A percentile compares a stretch with the other conserved stretches of the same genome.
Evolutionary conservation across 1,284 basidiomycete species (phyloP).

Genomic region (Exobasidium cylindrosporum): DNA sequence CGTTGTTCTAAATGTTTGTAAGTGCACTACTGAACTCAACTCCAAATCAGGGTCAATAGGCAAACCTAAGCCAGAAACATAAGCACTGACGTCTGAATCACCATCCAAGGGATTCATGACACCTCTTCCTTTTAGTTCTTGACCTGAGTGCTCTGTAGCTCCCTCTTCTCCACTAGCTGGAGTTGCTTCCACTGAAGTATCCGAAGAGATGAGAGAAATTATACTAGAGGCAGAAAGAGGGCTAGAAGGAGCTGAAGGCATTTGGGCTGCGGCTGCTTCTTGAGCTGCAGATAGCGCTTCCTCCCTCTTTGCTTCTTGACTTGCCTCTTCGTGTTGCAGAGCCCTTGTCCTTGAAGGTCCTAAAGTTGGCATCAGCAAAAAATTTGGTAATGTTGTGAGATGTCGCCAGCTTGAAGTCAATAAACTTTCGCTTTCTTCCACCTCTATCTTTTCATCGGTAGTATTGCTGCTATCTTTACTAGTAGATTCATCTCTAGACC

Average conservation of each 20-base stretch:
- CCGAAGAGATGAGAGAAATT: too few species aligned
- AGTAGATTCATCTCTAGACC: constrained; percentile 1
- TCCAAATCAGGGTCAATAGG: constrained; percentile 52
- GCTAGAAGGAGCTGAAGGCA: neutral
- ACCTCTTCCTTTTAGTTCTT: constrained; percentile 1
- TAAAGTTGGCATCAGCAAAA: constrained; percentile 6
- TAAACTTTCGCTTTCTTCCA: neutral
- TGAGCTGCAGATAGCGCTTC: neutral
- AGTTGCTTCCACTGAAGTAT: neutral
- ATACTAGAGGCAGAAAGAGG: neutral
- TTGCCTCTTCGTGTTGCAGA: neutral
- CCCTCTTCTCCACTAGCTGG: neutral
- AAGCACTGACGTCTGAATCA: constrained; percentile 25
- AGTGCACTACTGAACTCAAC: constrained; percentile 46
- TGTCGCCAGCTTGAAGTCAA: constrained; percentile 11
- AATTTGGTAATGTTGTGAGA: constrained; percentile 9
- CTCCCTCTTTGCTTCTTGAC: neutral
- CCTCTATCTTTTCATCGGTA: neutral
- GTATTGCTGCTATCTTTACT: neutral
- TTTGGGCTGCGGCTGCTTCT: neutral
- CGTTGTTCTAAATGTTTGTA: constrained; percentile 42
- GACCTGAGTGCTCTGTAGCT: neutral
- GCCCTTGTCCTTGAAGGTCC: neutral
- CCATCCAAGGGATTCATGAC: constrained; percentile 17
- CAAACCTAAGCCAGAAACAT: constrained; percentile 47